Conservation (phyloP, 1,284 basidiomycete species). For the Boletus semigastroideus region DNA sequence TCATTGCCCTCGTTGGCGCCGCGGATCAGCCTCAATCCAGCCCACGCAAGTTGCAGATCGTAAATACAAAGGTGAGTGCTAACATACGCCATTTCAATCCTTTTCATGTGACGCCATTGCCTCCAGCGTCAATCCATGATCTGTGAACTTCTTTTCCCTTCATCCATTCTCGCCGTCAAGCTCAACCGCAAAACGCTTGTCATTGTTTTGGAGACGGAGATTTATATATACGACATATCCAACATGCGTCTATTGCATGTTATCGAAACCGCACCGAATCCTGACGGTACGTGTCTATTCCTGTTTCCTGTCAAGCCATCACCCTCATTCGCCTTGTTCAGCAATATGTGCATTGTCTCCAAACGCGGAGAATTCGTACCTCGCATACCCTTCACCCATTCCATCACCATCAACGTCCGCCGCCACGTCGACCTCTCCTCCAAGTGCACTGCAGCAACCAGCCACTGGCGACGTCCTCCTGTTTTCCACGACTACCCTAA, state of each 20-base stretch:
- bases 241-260: slow-evolving; percentile 98
- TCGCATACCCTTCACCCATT: slow-evolving; percentile 94
- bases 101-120: background rate
- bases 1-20: slow-evolving; percentile 94
- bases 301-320: background rate
- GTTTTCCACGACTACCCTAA: slow-evolving; percentile 90
- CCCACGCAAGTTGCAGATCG: slow-evolving; percentile 93
- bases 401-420: slow-evolving; percentile 73
- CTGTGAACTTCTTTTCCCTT: slow-evolving; percentile 97
- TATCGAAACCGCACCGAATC: slow-evolving; percentile 95
- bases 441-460: slow-evolving; percentile 43
- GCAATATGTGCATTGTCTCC: slow-evolving; percentile 95
- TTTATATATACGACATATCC: slow-evolving; percentile 98
- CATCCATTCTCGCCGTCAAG: slow-evolving; percentile 93
- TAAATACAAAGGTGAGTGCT: slow-evolving; percentile 87
- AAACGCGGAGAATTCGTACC: slow-evolving; percentile 92
- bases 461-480: slow-evolving; percentile 84
- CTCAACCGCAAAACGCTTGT: slow-evolving; percentile 95
- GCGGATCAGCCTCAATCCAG: slow-evolving; percentile 87
- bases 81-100: background rate
- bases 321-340: slow-evolving; percentile 32
- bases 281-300: slow-evolving; percentile 66
- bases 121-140: slow-evolving; percentile 94
- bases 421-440: slow-evolving; percentile 44
- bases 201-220: slow-evolving; percentile 93